Evolutionary conservation across 2,329 filamentous ascomycete genomes (phyloP).

Genomic region (Aspergillus sergii): DNA sequence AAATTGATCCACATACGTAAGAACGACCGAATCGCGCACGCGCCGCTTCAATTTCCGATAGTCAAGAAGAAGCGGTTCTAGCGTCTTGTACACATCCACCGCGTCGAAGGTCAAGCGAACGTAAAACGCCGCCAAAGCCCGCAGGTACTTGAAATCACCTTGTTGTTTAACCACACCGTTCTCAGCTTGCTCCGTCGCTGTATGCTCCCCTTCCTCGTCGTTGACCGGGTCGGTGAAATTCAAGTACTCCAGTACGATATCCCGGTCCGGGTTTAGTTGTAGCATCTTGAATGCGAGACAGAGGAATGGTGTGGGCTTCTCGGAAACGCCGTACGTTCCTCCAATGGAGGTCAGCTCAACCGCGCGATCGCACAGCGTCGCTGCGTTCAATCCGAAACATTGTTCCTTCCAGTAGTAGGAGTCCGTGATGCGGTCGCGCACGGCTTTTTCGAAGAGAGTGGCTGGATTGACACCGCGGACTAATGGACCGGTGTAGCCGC

Average conservation of each 20-base stretch:
- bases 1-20: constrained; percentile 89
- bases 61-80: constrained; percentile 85
- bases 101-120: constrained; percentile 83
- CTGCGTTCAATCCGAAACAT: constrained; percentile 89
- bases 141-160: constrained; percentile 71
- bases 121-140: constrained; percentile 89
- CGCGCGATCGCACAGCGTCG: constrained; percentile 81
- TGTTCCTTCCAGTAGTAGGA: constrained; percentile 99
- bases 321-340: constrained; percentile 80
- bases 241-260: constrained; percentile 79
- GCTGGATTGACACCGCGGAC: constrained; percentile 91
- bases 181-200: constrained; percentile 25
- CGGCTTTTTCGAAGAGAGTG: constrained; percentile 93
- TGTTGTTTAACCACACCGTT: constrained; percentile 36
- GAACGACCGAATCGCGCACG: constrained; percentile 69
- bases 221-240: constrained; percentile 73
- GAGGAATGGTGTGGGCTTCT: constrained; percentile 86
- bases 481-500: constrained; percentile 74
- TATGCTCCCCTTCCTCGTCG: constrained; percentile 30
- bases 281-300: constrained; percentile 94
- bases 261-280: constrained; percentile 79
- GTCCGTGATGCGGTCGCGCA: constrained; percentile 92
- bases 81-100: constrained; percentile 73
- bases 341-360: constrained; percentile 82
- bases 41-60: constrained; percentile 79